A percentile compares a stretch with the other conserved stretches of the same genome.
Conservation (phyloP, 73 alveolate species). For the Effrenium voratum region DNA sequence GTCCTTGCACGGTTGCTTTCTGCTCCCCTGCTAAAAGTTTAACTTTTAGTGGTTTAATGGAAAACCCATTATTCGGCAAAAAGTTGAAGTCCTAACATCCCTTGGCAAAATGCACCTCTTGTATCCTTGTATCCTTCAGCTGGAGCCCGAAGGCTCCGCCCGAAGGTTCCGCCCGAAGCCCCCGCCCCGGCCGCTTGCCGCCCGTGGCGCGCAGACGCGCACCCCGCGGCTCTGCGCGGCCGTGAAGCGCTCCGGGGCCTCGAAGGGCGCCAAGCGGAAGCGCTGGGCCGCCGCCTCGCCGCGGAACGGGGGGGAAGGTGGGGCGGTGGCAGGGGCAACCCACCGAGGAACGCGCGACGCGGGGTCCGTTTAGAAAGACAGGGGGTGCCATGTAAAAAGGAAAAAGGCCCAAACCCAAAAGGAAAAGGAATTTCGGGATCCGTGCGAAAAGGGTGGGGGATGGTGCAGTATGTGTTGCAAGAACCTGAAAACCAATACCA, state of each 20-base stretch:
- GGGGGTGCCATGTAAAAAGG: background rate
- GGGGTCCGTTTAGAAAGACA: too few relatives aligned
- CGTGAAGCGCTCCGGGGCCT: background rate
- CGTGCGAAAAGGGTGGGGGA: too few relatives aligned
- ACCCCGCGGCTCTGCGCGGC: constrained; percentile 13
- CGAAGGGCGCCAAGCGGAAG: constrained; percentile 73
- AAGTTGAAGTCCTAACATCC: too few relatives aligned
- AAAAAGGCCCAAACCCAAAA: background rate
- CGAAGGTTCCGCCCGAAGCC: background rate
- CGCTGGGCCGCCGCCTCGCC: constrained; percentile 85
- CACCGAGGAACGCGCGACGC: too few relatives aligned
- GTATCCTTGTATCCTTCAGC: background rate
- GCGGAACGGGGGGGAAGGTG: background rate
- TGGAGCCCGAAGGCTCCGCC: background rate
- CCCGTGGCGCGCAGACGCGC: constrained; percentile 35
- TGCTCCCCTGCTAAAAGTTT: too few relatives aligned
- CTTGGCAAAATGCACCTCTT: too few relatives aligned
- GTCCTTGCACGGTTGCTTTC: too few relatives aligned
- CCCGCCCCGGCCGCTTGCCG: background rate
- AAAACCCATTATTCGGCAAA: too few relatives aligned
- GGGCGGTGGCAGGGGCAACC: background rate
- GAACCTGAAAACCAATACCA: too few relatives aligned
- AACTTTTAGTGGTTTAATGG: too few relatives aligned
- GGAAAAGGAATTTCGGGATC: too few relatives aligned
- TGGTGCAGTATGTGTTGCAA: too few relatives aligned